Evolutionary conservation across 2,329 filamentous ascomycete genomes (phyloP).

Genomic region (Cladosporium sp.): DNA sequence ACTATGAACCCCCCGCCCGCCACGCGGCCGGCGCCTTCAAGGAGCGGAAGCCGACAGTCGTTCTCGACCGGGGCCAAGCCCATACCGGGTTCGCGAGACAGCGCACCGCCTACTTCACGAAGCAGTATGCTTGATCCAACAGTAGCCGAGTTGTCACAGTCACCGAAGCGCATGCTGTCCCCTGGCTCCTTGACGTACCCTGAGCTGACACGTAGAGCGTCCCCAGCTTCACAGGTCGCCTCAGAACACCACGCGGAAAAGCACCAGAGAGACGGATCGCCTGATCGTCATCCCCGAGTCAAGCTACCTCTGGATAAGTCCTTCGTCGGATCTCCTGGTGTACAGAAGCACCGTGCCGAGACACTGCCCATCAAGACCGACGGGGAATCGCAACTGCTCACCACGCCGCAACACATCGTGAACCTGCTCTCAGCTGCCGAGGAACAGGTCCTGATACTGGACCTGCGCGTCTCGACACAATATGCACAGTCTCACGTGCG

Average conservation of each 20-base stretch:
- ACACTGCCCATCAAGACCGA: conserved; percentile 37
- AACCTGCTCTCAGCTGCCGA: conserved; percentile 42
- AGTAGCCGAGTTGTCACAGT: conserved; percentile 29
- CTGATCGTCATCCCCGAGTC: conserved; percentile 21
- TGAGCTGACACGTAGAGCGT: conserved; percentile 40
- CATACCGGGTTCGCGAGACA: conserved; percentile 15
- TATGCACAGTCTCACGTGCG: conserved; percentile 68
- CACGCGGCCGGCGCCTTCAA: neutral
- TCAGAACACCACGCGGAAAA: conserved; percentile 25
- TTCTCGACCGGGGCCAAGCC: neutral
- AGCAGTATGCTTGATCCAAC: conserved; percentile 24
- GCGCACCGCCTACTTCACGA: conserved; percentile 30
- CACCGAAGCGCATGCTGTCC: conserved; percentile 45
- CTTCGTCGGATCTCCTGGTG: conserved; percentile 12
- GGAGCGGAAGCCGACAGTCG: neutral
- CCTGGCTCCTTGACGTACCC: conserved; percentile 37
- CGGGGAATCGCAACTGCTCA: conserved; percentile 34
- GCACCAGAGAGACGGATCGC: conserved; percentile 29
- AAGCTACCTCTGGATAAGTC: conserved; percentile 25
- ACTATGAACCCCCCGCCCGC: conserved; percentile 27
- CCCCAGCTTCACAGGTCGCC: conserved; percentile 39
- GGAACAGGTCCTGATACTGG: conserved; percentile 64
- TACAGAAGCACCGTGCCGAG: conserved; percentile 36
- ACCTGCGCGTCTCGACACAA: conserved; percentile 80
- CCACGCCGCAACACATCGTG: conserved; percentile 43